Base-by-base conservation (phyloP, 1,284 basidiomycete species). In the Anthracocystis panici-leucophaei region DNA sequence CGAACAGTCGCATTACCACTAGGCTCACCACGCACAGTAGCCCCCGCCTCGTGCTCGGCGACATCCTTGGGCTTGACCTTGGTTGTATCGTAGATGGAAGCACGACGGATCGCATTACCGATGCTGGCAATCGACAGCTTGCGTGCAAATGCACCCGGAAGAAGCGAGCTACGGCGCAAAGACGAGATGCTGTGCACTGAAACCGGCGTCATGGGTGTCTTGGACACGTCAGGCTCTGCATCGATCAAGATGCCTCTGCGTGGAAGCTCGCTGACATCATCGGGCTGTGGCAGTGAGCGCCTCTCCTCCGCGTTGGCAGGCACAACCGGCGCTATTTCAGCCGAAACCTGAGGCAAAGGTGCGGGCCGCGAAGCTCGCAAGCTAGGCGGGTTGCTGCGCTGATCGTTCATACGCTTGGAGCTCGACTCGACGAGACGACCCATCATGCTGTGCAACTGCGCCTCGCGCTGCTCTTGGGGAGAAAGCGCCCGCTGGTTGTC, bases 401-500 rank as follows among this genome's bases (percentile, higher is more conserved):
- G 77, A 20, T 79, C 71, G 31, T 79, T 56, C 45, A 79, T 38
- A 25, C 77, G 70, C 45, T 64, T 54, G 9, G 67, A 41, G 40
- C 50, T 65, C 29, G 68, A 71, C 4, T 69, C 42, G 40, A 48
- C 46, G 3, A 78, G 52, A 14, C 60, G 65, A 12, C 58, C 64
- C 12, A 79, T 57, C 44, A 77, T 59, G n/a, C 53, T 29, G 6
- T 76, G 62, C 31, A 74, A 48, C 44, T 73, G 63, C 8, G 46
- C 59, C 21, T 70, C 57, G 14, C 75, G 66, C 40, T 62, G 67
- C 44, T 70, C 20, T 5, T 69, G 57, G 33, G 71, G 70, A 14
- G 64, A 64, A n/a, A 77, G 68, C 0, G 49, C 59, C 23, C 78
- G 72, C 67, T 80, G 78, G 51, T 80, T 65, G 50, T 59, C 46